Evolutionary conservation across 495 filamentous ascomycete species (phyloP).

Genomic region (Penicillium nucicola): DNA sequence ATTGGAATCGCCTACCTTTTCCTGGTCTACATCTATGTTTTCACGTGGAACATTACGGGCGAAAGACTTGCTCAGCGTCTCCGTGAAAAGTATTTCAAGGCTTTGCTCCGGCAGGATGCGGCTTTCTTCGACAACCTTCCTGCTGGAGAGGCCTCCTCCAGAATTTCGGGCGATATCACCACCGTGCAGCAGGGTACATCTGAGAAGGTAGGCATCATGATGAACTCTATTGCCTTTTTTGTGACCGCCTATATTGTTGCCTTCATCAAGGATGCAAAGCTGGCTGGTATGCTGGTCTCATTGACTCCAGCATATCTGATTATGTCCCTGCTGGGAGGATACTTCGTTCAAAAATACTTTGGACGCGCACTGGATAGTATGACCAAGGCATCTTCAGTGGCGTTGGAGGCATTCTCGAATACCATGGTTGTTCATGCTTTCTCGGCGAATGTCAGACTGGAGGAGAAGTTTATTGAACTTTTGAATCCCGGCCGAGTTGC

Average conservation of each 20-base stretch:
- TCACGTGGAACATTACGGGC: constrained; percentile 56
- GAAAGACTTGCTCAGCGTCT: constrained; percentile 57
- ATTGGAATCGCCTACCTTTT: constrained; percentile 57
- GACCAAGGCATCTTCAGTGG: constrained; percentile 42
- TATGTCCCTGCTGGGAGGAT: constrained; percentile 58
- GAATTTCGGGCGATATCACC: constrained; percentile 55
- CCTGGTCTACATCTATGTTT: constrained; percentile 46
- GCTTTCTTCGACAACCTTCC: constrained; percentile 55
- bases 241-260: constrained; percentile 60
- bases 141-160: constrained; percentile 54
- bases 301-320: constrained; percentile 60
- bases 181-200: constrained; percentile 58
- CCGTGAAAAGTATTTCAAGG: constrained; percentile 53
- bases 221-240: constrained; percentile 56
- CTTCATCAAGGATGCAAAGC: constrained; percentile 51
- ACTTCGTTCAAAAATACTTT: constrained; percentile 56
- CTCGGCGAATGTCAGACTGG: constrained; percentile 38
- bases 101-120: constrained; percentile 56
- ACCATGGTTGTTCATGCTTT: constrained; percentile 45
- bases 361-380: constrained; percentile 44
- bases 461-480: constrained; percentile 46
- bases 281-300: constrained; percentile 43
- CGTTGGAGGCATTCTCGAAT: constrained; percentile 41
- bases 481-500: constrained; percentile 38
- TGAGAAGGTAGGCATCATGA: constrained; percentile 61